A percentile compares a stretch with the other conserved stretches of the same genome.
Evolutionary conservation across 1,139 yeast genomes (phyloP).

Genomic region (Debaryomycetaceae sp.): DNA sequence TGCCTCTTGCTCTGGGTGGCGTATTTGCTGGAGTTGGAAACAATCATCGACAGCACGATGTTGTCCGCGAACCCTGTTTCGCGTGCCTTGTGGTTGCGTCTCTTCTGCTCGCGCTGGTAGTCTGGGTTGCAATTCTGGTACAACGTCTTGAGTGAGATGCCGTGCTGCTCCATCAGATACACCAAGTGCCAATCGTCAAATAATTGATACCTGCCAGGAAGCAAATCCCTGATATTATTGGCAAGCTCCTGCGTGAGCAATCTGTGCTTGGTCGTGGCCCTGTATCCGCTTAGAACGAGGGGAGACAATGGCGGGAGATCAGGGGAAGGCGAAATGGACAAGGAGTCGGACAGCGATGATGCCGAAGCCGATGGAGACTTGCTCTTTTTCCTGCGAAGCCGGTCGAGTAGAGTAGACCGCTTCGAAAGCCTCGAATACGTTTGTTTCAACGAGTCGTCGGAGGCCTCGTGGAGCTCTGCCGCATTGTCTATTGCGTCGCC

Average conservation of each 20-base stretch:
- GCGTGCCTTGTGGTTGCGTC: conserved; percentile 12
- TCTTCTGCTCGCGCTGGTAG: conserved; percentile 24
- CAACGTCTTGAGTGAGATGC: conserved; percentile 78
- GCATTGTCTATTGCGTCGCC: too few species aligned
- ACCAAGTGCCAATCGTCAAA: conserved; percentile 72
- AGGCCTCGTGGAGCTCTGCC: too few species aligned
- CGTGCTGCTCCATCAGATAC: conserved; percentile 87
- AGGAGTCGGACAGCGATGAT: not conserved
- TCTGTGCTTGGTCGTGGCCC: conserved; percentile 48
- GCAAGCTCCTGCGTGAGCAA: conserved; percentile 61
- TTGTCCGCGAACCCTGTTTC: conserved; percentile 37
- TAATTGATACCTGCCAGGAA: conserved; percentile 77
- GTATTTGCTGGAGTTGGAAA: conserved; percentile 13
- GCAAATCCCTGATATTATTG: conserved; percentile 62
- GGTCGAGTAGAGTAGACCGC: conserved; percentile 6
- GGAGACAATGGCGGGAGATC: conserved; percentile 33
- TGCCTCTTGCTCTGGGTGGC: conserved; percentile 29
- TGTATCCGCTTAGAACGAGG: conserved; percentile 49
- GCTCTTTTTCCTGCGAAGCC: conserved; percentile 1
- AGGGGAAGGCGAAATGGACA: not conserved
- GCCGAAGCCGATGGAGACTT: not conserved
- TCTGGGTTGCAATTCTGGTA: conserved; percentile 40
- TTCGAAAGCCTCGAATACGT: conserved; percentile 8
- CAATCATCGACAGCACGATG: conserved; percentile 30
- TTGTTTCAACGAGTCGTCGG: conserved; percentile 4